Evolutionary conservation across 2,329 filamentous ascomycete genomes (phyloP).

Genomic region (Pseudogymnoascus sp.): DNA sequence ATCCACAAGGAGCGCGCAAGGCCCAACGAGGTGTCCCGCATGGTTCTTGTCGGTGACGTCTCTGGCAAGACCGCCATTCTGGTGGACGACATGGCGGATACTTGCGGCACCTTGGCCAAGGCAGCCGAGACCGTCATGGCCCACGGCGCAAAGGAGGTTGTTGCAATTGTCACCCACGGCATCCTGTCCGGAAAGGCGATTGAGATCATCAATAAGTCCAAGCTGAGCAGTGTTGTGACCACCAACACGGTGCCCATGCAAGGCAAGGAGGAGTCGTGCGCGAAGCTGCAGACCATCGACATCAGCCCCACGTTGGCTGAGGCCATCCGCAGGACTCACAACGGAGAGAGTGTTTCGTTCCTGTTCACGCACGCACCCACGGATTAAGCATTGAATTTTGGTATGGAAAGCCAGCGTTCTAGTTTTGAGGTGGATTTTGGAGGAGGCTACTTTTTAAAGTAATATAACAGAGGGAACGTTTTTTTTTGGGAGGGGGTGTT

Average conservation of each 20-base stretch:
- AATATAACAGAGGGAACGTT: background rate
- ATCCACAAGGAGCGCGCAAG: constrained; percentile 95
- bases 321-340: constrained; percentile 62
- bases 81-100: constrained; percentile 97
- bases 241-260: constrained; percentile 82
- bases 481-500: background rate
- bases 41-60: constrained; percentile 95
- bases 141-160: constrained; percentile 79
- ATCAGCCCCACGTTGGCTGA: constrained; percentile 77
- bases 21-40: constrained; percentile 84
- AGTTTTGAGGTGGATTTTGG: background rate
- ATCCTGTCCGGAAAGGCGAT: constrained; percentile 86
- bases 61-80: constrained; percentile 87
- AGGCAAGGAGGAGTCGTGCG: constrained; percentile 71
- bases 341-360: constrained; percentile 60
- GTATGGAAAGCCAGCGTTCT: background rate
- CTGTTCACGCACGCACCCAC: constrained; percentile 60
- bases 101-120: constrained; percentile 81
- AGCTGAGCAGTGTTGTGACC: constrained; percentile 72
- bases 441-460: background rate
- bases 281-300: constrained; percentile 82
- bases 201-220: constrained; percentile 68
- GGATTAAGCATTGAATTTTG: constrained; percentile 27
- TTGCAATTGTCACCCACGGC: constrained; percentile 92
- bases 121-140: constrained; percentile 83